A percentile compares a stretch with the other conserved stretches of the same genome.
Conservation (phyloP, 2,329 filamentous ascomycete genomes). For the Zasmidium citrigriseum region DNA sequence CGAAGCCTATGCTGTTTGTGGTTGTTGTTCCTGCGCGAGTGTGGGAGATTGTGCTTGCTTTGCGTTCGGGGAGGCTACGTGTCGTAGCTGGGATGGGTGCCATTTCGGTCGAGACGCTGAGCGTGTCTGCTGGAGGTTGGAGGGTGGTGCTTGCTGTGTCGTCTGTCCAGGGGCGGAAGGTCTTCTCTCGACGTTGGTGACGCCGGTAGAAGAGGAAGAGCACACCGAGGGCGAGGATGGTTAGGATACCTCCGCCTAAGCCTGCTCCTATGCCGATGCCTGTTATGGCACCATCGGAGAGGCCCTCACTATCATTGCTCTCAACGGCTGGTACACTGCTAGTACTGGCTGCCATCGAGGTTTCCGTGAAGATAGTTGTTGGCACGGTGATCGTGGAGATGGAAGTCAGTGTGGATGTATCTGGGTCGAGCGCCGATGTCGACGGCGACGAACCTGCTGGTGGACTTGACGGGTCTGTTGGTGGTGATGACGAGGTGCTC, state of each 20-base stretch:
- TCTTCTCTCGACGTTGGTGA: too few relatives aligned
- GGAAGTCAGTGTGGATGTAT: background rate
- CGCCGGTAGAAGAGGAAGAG: background rate
- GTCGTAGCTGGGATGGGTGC: background rate
- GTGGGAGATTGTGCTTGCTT: background rate
- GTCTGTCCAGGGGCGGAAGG: too few relatives aligned
- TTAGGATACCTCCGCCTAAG: background rate
- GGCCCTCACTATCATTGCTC: too few relatives aligned
- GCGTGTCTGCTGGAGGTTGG: background rate
- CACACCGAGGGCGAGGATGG: background rate
- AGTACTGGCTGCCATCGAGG: background rate
- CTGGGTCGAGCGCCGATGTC: too few relatives aligned
- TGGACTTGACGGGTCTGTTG: background rate
- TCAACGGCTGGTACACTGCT: background rate
- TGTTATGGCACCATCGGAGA: background rate
- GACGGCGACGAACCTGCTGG: background rate
- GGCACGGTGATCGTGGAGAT: background rate
- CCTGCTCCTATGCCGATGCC: background rate
- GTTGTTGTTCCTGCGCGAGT: background rate
- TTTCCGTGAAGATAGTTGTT: too few relatives aligned
- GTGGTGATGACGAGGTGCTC: too few relatives aligned
- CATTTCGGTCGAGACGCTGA: background rate
- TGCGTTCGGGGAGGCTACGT: background rate
- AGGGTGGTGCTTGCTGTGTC: background rate
- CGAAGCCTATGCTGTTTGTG: background rate